Percentiles rank a stretch among this genome's conserved stretches.
Conservation (phyloP, 1,284 basidiomycete genomes). For the Calocybe gambosa region DNA sequence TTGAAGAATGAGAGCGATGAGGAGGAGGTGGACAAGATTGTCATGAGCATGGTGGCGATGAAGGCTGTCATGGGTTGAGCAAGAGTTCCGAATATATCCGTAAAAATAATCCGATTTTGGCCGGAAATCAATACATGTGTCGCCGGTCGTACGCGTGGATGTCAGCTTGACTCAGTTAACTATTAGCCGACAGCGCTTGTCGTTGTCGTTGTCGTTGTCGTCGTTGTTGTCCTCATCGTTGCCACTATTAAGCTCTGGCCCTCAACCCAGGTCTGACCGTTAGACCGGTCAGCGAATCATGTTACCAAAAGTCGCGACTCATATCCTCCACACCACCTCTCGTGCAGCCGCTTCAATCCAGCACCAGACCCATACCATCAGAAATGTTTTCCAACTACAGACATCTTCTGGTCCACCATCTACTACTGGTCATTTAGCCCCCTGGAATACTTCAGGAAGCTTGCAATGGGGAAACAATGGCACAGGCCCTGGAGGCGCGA, state of each 20-base stretch:
- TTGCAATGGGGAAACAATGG: slow-evolving; percentile 55
- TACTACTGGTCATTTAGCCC: slow-evolving; percentile 27
- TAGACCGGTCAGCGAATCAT: slow-evolving; percentile 31
- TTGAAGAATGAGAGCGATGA: not conserved
- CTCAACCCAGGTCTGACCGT: not conserved
- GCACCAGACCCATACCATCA: slow-evolving; percentile 60
- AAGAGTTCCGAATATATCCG: slow-evolving; percentile 9
- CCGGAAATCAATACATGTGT: slow-evolving; percentile 1
- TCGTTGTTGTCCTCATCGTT: too few species aligned
- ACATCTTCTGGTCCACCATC: slow-evolving; percentile 34
- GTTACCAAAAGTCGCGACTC: slow-evolving; percentile 76
- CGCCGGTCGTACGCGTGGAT: slow-evolving; percentile 7
- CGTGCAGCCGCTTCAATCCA: slow-evolving; percentile 71
- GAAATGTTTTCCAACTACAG: slow-evolving; percentile 69
- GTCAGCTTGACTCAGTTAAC: not conserved
- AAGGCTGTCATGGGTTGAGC: slow-evolving; percentile 15
- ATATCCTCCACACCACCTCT: slow-evolving; percentile 65
- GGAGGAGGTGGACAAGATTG: slow-evolving; percentile 10
- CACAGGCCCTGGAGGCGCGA: slow-evolving; percentile 57
- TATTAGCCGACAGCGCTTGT: too few species aligned
- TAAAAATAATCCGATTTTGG: slow-evolving; percentile 8
- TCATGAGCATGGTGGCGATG: slow-evolving; percentile 16
- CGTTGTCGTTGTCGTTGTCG: too few species aligned
- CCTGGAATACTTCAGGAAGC: slow-evolving; percentile 42
- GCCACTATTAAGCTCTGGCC: too few species aligned